Conservation (phyloP, 2,329 filamentous ascomycete species). For the Cordyceps farinosa region DNA sequence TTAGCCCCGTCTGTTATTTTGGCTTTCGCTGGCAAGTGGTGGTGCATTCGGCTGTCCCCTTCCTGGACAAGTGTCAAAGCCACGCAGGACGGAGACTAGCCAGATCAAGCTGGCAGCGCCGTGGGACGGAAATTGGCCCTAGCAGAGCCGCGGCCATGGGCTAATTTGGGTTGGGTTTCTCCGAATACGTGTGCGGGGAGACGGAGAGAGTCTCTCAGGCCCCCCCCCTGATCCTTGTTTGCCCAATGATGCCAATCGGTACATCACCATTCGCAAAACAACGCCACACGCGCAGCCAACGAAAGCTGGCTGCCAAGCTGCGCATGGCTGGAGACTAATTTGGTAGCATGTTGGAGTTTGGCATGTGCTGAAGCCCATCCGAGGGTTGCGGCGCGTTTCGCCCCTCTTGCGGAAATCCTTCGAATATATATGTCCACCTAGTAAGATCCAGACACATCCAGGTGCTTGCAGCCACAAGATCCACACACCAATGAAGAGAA, state of each 20-base stretch:
- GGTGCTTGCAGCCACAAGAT: background rate
- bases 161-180: background rate
- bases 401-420: background rate
- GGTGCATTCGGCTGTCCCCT: background rate
- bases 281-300: background rate
- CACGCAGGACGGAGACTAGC: constrained; percentile 9
- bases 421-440: background rate
- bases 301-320: background rate
- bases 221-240: no score
- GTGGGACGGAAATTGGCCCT: constrained; percentile 4
- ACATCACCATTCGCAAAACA: background rate
- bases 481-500: background rate
- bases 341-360: background rate
- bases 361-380: background rate
- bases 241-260: no score
- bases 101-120: constrained; percentile 8
- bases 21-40: background rate
- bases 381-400: background rate
- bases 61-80: background rate
- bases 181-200: no score
- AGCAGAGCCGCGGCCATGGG: background rate
- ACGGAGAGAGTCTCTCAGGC: no score
- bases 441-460: background rate
- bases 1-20: background rate
- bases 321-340: no score